These are phyloP conservation scores for Phytopythium cucurbitacearum DNA, from an alignment of 352 stramenopile genomes.

Conservation along the genomic window DNA sequence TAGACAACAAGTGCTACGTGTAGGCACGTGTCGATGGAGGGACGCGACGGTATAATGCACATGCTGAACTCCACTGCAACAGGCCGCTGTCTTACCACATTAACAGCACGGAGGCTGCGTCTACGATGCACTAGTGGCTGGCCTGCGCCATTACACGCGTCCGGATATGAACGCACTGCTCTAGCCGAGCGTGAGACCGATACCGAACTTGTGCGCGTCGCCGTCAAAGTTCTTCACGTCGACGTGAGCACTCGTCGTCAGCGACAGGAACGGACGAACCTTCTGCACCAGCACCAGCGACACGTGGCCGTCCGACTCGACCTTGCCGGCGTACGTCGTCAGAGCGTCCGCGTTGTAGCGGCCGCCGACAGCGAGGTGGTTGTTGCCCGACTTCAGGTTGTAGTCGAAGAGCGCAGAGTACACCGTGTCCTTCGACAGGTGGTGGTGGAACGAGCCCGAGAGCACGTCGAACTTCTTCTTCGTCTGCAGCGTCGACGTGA, in stretches of 20 bases:
- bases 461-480: conserved; percentile 87
- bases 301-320: conserved; percentile 85
- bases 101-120: too few relatives aligned
- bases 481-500: conserved; percentile 70
- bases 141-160: too few relatives aligned
- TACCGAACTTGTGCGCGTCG: conserved; percentile 89
- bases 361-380: conserved; percentile 77
- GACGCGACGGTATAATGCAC: background rate
- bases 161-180: background rate
- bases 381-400: conserved; percentile 81
- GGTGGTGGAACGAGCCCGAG: conserved; percentile 80
- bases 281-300: conserved; percentile 84
- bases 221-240: conserved; percentile 91
- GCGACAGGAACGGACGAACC: conserved; percentile 78
- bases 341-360: conserved; percentile 79
- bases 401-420: conserved; percentile 88
- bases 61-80: too few relatives aligned
- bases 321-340: conserved; percentile 83
- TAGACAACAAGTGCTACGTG: background rate
- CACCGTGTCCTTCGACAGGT: conserved; percentile 75
- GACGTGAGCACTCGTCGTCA: conserved; percentile 83
- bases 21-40: background rate
- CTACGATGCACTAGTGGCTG: too few relatives aligned
- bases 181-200: conserved; percentile 86
- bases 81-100: too few relatives aligned